Percentiles rank a stretch among this genome's conserved stretches.
Evolutionary conservation across 164 flowering plant genomes (phyloP).

Genomic region (Aristolochia fimbriata): DNA sequence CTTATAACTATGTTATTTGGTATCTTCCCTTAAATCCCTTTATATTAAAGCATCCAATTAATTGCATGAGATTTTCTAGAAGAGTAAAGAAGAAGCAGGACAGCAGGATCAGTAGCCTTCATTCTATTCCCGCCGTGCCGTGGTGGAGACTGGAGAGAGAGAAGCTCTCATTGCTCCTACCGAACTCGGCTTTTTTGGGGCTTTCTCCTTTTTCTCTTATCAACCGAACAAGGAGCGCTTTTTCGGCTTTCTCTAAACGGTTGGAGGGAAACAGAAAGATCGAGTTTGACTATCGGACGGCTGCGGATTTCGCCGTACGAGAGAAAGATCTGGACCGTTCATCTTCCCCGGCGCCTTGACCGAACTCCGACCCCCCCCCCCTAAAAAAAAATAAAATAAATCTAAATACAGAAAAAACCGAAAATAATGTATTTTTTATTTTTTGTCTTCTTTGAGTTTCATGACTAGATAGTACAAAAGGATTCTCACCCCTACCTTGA

Average conservation of each 20-base stretch:
- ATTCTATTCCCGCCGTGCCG: too few relatives aligned
- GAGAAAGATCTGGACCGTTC: neutral
- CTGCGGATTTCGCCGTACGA: neutral
- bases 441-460: too few relatives aligned
- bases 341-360: neutral
- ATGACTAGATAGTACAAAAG: too few relatives aligned
- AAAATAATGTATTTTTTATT: too few relatives aligned
- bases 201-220: neutral
- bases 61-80: neutral
- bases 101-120: neutral
- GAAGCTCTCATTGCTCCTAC: neutral
- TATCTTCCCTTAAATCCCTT: too few relatives aligned
- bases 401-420: too few relatives aligned
- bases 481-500: too few relatives aligned
- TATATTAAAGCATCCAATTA: too few relatives aligned
- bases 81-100: neutral
- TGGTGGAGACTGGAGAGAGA: too few relatives aligned
- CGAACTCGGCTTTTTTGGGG: slow-evolving; percentile 1
- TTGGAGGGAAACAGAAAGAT: neutral
- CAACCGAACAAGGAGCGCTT: neutral
- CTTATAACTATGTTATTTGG: too few relatives aligned
- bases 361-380: too few relatives aligned
- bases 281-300: slow-evolving; percentile 15
- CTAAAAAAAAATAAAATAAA: too few relatives aligned
- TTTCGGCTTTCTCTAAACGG: slow-evolving; percentile 1